Conservation (phyloP, 2,329 filamentous ascomycete genomes). For the Arthrocladium fulminans region DNA sequence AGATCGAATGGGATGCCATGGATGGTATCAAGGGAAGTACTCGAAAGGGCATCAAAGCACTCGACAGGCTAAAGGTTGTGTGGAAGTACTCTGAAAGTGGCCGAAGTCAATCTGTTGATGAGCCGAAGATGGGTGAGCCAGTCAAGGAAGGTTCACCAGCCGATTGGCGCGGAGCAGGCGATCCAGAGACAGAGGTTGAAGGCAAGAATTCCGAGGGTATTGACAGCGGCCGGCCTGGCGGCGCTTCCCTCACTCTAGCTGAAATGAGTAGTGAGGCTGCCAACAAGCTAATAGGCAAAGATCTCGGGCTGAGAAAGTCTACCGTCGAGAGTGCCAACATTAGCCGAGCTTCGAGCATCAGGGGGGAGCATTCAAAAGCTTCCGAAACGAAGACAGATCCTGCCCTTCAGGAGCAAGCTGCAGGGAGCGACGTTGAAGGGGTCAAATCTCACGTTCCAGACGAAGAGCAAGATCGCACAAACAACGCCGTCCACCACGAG, state of each 20-base stretch:
- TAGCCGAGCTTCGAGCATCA: conserved; percentile 63
- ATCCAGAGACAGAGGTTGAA: conserved; percentile 24
- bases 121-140: conserved; percentile 58
- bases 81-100: conserved; percentile 52
- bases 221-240: conserved; percentile 17
- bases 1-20: conserved; percentile 67
- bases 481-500: conserved; percentile 7
- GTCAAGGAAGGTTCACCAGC: conserved; percentile 62
- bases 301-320: conserved; percentile 58
- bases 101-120: conserved; percentile 38
- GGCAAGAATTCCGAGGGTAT: conserved; percentile 14
- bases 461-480: conserved; percentile 10
- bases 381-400: conserved; percentile 1
- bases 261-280: conserved; percentile 25
- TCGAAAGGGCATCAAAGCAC: conserved; percentile 69
- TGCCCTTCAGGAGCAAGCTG: conserved; percentile 10
- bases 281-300: conserved; percentile 43
- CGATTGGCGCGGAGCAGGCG: conserved; percentile 61
- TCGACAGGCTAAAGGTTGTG: conserved; percentile 75
- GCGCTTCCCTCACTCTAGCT: conserved; percentile 14
- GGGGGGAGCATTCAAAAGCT: conserved; percentile 29
- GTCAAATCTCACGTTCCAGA: conserved; percentile 30
- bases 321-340: conserved; percentile 57
- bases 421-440: conserved; percentile 30
- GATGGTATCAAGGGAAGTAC: conserved; percentile 90